Evolutionary conservation across 495 filamentous ascomycete species (phyloP).

Genomic region (Tuber calosporum): DNA sequence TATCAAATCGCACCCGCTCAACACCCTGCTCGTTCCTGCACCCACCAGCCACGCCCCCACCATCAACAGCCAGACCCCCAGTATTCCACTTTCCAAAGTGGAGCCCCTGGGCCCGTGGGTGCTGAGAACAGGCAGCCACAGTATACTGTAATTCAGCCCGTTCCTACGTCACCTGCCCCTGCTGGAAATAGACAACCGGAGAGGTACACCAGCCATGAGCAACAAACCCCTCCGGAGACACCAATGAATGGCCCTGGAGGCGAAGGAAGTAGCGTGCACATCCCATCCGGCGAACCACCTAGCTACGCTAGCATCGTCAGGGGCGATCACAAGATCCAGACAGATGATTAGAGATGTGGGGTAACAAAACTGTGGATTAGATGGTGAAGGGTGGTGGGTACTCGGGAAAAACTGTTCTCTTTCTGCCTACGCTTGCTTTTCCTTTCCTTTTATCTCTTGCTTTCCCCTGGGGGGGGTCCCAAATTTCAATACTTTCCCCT

Average conservation of each 20-base stretch:
- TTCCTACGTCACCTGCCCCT: constrained; percentile 11
- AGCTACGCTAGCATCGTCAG: constrained; percentile 79
- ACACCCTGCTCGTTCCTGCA: constrained; percentile 37
- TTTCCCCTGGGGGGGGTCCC: not conserved
- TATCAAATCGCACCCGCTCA: constrained; percentile 33
- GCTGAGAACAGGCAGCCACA: constrained; percentile 45
- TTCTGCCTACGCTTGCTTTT: not conserved
- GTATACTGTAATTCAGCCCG: constrained; percentile 20
- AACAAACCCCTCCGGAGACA: constrained; percentile 38
- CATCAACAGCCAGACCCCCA: constrained; percentile 40
- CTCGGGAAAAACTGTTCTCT: not conserved
- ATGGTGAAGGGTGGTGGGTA: not conserved
- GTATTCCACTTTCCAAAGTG: constrained; percentile 43
- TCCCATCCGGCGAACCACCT: constrained; percentile 53
- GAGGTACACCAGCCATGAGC: constrained; percentile 34
- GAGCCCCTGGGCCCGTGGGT: constrained; percentile 10
- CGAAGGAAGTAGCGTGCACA: constrained; percentile 42
- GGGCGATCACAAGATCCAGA: constrained; percentile 85
- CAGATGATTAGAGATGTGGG: constrained; percentile 49
- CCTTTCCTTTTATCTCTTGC: not conserved
- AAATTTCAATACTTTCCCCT: not conserved
- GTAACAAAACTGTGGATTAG: not conserved
- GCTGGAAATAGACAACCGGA: constrained; percentile 39
- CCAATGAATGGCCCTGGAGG: constrained; percentile 36
- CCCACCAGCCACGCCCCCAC: constrained; percentile 45